These are phyloP conservation scores for Desmodesmus armatus DNA, from an alignment of 139 green algal genomes.

Conservation along the genomic window DNA sequence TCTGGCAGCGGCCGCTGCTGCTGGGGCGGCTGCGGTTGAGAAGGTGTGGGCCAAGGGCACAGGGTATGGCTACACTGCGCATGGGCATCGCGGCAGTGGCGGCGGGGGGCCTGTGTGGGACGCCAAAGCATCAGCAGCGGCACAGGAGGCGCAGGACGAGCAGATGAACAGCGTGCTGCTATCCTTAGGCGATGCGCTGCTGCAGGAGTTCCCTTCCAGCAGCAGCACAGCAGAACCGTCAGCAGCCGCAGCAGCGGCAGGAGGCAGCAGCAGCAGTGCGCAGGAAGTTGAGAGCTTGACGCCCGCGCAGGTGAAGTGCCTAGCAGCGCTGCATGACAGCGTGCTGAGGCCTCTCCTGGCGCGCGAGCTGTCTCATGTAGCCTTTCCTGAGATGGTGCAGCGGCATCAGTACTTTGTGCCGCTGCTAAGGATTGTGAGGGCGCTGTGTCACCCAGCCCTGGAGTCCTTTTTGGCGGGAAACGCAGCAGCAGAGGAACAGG, in stretches of 20 bases:
- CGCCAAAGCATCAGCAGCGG: conserved; percentile 59
- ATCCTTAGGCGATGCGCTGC: conserved; percentile 49
- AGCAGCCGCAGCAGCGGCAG: conserved; percentile 42
- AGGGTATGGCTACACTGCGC: conserved; percentile 67
- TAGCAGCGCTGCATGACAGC: neutral
- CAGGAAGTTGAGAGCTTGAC: conserved; percentile 17
- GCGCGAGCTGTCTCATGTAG: conserved; percentile 59
- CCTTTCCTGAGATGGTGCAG: conserved; percentile 74
- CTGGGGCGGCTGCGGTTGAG: neutral
- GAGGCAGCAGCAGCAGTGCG: neutral
- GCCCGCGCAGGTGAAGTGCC: neutral
- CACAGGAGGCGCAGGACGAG: conserved; percentile 74
- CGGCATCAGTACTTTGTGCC: conserved; percentile 62
- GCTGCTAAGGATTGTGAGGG: conserved; percentile 54
- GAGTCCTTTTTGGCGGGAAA: conserved; percentile 21
- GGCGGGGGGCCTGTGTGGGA: conserved; percentile 65
- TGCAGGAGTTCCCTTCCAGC: conserved; percentile 26
- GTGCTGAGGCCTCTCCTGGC: conserved; percentile 62
- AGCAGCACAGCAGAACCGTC: neutral
- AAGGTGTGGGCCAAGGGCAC: conserved; percentile 68
- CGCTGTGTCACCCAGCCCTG: conserved; percentile 54
- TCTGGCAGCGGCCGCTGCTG: neutral
- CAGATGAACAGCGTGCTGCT: conserved; percentile 69
- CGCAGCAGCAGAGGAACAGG: conserved; percentile 6
- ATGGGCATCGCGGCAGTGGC: neutral